Evolutionary conservation across 1,284 basidiomycete species (phyloP).

Genomic region (Boletellus deceptivus): DNA sequence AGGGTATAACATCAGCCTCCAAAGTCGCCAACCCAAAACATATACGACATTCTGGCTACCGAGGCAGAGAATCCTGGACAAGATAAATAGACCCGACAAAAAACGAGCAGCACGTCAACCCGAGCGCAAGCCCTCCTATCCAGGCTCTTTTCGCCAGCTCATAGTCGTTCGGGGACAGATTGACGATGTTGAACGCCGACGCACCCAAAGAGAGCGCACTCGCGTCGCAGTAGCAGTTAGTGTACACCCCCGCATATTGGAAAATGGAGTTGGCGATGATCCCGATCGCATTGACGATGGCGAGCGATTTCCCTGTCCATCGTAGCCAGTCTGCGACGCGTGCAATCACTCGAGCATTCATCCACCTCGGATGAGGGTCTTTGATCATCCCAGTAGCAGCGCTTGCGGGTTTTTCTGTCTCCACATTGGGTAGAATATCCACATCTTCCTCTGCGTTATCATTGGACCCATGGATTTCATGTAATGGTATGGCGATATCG

Average conservation of each 20-base stretch:
- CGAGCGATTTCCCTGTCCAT: constrained; percentile 25
- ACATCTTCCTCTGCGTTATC: not conserved
- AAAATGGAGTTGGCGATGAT: constrained; percentile 22
- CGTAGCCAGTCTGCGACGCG: constrained; percentile 17
- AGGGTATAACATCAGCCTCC: too few species aligned
- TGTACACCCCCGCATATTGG: constrained; percentile 20
- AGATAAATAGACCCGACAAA: constrained; percentile 25
- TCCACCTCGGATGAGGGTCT: not conserved
- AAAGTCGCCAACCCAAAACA: too few species aligned
- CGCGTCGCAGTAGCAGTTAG: constrained; percentile 28
- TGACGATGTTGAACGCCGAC: constrained; percentile 14
- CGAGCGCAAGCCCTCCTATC: constrained; percentile 19
- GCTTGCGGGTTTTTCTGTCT: not conserved
- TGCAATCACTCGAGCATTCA: not conserved
- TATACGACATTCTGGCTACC: not conserved
- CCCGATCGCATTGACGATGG: constrained; percentile 22
- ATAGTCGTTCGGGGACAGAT: constrained; percentile 1
- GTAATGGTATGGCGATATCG: not conserved
- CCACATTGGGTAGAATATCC: accelerated
- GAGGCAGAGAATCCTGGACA: constrained; percentile 14
- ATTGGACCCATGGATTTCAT: not conserved
- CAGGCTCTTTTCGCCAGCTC: constrained; percentile 9
- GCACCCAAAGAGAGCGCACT: constrained; percentile 9
- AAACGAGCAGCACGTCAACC: constrained; percentile 6
- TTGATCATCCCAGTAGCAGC: not conserved